Evolutionary conservation across 2,329 filamentous ascomycete species (phyloP).

Genomic region (Drechslerella dactyloides): DNA sequence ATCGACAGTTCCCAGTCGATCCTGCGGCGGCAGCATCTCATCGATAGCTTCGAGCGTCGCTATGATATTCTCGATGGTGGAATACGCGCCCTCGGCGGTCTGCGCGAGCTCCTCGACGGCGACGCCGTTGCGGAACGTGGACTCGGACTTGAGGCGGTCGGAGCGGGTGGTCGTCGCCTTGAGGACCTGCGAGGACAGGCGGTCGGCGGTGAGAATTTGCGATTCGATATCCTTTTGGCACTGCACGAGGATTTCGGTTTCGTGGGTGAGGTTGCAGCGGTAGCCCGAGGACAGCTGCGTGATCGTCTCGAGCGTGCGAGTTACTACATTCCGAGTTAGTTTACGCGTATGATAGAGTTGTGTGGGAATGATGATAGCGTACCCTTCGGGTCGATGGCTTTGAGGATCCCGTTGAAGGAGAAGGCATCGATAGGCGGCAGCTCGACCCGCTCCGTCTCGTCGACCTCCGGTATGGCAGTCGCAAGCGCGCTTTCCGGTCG

Average conservation of each 20-base stretch:
- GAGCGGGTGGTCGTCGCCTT: constrained; percentile 54
- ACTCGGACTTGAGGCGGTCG: constrained; percentile 53
- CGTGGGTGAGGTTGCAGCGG: constrained; percentile 52
- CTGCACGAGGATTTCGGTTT: constrained; percentile 52
- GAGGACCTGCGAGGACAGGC: constrained; percentile 52
- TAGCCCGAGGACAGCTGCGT: constrained; percentile 52
- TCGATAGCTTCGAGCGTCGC: constrained; percentile 55
- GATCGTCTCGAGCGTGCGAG: constrained; percentile 52
- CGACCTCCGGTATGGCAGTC: constrained; percentile 31
- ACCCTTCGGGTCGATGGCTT: constrained; percentile 54
- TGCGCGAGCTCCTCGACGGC: constrained; percentile 53
- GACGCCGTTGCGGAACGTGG: constrained; percentile 52
- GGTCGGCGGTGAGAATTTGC: constrained; percentile 52
- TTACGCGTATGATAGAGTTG: too few relatives aligned
- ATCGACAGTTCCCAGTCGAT: constrained; percentile 47
- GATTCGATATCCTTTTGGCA: constrained; percentile 53
- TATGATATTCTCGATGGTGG: constrained; percentile 54
- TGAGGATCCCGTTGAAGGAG: constrained; percentile 54
- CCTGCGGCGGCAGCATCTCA: constrained; percentile 54
- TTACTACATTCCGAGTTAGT: constrained; percentile 48
- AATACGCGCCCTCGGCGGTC: constrained; percentile 54
- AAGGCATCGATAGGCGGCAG: constrained; percentile 55
- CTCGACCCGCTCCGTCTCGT: constrained; percentile 52
- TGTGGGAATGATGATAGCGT: neutral
- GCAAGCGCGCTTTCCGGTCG: constrained; percentile 33